Evolutionary conservation across 1,284 basidiomycete genomes (phyloP), one percentile per base, ranked within the genome.

Genomic region (Rhodotorula sp.): DNA sequence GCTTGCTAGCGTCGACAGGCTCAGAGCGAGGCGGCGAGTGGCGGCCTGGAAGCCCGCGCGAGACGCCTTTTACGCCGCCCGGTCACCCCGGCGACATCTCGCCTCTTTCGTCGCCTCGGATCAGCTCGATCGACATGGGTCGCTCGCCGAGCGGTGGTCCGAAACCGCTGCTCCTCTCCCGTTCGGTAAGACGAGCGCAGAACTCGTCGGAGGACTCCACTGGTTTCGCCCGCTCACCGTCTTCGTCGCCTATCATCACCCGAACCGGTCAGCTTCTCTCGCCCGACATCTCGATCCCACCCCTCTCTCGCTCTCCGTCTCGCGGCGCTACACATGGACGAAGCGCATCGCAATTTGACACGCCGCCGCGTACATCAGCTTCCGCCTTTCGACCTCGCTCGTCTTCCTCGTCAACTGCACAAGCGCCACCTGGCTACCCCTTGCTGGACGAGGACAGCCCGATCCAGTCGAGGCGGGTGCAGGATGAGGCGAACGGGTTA

Each of bases 11-110:
- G 1, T 60, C 60, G 24, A 68, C 64, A 15, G 60, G 54, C 8
- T 53, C 68, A 6, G 62, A 63, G 16, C 46, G 67, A 1, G 47
- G 13, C 16, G 53, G 34, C 2, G 22, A 57, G 13, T 11, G 51
- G 9, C 31, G 46, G 3, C 55, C 60, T 7, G 68, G 64, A 2
- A 59, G 54, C 30, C 72, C 72, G 10, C 48, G 69, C 50, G 70
- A 69, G 26, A 57, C 66, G 26, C 73, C 73, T 0, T 75, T 75
- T 52, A 72, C 71, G 1, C 73, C 73, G 18, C 73, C 73, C 0
- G n/a, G 53, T 30, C 58, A 15, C 20, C 37, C 24, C 2, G 51
- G 58, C 5, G 28, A 24, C 26, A 28, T 62, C n/a, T 34, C 53
- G 22, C 52, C 54, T 18, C 16, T 61, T 4, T 51, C 52, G 4